Evolutionary conservation across 345 rosid species (phyloP).

Genomic region (Clarkia xantiana): DNA sequence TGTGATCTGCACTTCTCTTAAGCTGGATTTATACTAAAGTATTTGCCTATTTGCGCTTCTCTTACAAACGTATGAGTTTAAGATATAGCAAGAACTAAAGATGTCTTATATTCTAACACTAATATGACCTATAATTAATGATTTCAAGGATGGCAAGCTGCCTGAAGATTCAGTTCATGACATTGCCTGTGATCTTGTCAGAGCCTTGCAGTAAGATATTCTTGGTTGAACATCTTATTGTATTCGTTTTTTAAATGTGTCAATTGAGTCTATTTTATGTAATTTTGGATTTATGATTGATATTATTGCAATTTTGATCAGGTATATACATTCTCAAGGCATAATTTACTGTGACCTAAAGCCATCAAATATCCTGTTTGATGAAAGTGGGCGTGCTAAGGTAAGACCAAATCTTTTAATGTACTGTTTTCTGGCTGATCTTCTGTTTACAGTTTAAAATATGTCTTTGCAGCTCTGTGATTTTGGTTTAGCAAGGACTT

Average conservation of each 20-base stretch:
- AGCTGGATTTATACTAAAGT: too few relatives aligned
- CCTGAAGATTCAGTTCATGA: slow-evolving; percentile 91
- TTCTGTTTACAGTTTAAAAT: not conserved
- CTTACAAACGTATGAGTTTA: too few relatives aligned
- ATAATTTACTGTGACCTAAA: slow-evolving; percentile 85
- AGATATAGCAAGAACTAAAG: too few relatives aligned
- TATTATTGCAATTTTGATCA: slow-evolving; percentile 14
- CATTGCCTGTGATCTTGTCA: slow-evolving; percentile 61
- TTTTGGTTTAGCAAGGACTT: slow-evolving; percentile 83
- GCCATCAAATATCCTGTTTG: slow-evolving; percentile 90
- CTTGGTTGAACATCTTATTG: not conserved
- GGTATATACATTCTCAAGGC: slow-evolving; percentile 83
- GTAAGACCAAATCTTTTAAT: slow-evolving; percentile 17
- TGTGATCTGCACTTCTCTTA: too few relatives aligned
- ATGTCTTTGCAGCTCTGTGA: slow-evolving; percentile 67
- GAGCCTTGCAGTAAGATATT: slow-evolving; percentile 65
- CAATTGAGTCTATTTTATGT: not conserved
- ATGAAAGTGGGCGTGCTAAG: slow-evolving; percentile 84
- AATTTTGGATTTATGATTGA: slow-evolving; percentile 8
- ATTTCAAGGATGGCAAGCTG: slow-evolving; percentile 61
- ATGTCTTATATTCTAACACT: too few relatives aligned
- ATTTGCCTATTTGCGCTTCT: too few relatives aligned
- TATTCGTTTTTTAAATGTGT: slow-evolving; percentile 4
- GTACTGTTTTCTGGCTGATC: slow-evolving; percentile 4
- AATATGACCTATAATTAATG: not conserved